Base-by-base conservation (phyloP, 495 filamentous ascomycete species). In the Pyronema omphalodes region DNA sequence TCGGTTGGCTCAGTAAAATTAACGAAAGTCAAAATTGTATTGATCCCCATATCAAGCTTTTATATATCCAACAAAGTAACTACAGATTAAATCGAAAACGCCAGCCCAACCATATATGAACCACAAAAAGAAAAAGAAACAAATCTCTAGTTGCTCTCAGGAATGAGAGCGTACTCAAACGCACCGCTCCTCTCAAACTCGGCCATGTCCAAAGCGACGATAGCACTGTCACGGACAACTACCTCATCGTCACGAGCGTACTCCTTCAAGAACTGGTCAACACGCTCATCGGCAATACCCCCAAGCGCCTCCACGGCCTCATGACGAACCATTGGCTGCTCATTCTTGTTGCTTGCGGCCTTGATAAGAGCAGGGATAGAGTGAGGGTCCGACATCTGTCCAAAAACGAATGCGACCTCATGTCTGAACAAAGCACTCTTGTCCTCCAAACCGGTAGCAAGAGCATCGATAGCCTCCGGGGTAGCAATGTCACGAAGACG, bases 231-330 rank as follows among this genome's bases (percentile, higher is more conserved):
- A 49, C 88, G 76, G 37, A 99, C 91, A 3, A 99, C 87, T 60
- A 84, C 77, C 68, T 95, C 91, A 40, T 82, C 77, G 67, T 96
- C 93, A 60, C 93, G 73, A 48, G 94, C 69, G 70, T 94, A 96
- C 57, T 73, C 75, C 70, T 78, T 83, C 67, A 99, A 64, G 3
- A 78, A 82, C 51, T 84, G 81, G 62, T 94, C 88, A 23, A 96
- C 93, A 9, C 88, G 89, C 51, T 93, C 84, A 62, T 93, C 86
- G 14, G 89, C 91, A 18, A 99, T 73, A 60, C 88, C 94, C 6
- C 91, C 91, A n/a, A 99, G 79, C 18, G 91, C 91, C 68, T 99
- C 91, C 4, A 93, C 91, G 44, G 91, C 91, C 67, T 99, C 91
- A 66, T 99, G 91, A 54, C 91, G 79, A 56, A 99, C 91, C 91